Evolutionary conservation across 2,329 filamentous ascomycete genomes (phyloP).

Genomic region (Colletotrichum tabaci): DNA sequence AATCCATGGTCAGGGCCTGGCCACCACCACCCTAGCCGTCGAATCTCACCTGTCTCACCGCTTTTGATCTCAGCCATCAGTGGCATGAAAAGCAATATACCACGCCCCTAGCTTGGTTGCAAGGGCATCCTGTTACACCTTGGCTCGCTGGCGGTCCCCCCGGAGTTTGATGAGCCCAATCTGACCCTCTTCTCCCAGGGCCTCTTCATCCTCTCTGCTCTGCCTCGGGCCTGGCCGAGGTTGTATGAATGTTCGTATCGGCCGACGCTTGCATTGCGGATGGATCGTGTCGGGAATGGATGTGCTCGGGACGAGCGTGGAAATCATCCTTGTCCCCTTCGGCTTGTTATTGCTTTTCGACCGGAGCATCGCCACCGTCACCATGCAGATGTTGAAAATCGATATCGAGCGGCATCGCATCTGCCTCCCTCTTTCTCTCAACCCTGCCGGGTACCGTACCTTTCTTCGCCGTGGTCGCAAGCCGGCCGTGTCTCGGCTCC

Average conservation of each 20-base stretch:
- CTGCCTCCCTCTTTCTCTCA: neutral
- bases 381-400: neutral
- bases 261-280: neutral
- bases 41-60: constrained; percentile 37
- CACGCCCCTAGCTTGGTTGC: constrained; percentile 35
- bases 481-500: constrained; percentile 3
- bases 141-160: constrained; percentile 2
- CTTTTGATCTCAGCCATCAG: constrained; percentile 8
- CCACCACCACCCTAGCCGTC: constrained; percentile 12
- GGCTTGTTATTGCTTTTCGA: neutral
- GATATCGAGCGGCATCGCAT: neutral
- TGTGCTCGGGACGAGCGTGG: neutral
- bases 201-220: neutral
- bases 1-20: constrained; percentile 3
- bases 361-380: neutral
- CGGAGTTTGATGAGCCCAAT: constrained; percentile 23
- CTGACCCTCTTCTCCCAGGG: neutral
- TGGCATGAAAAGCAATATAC: constrained; percentile 33
- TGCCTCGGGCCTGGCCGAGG: neutral
- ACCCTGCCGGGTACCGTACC: neutral
- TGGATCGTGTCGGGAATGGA: neutral
- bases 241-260: neutral
- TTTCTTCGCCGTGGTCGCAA: neutral
- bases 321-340: neutral
- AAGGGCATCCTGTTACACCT: constrained; percentile 37